Evolutionary conservation across 768 basidiomycete genomes (phyloP).

Genomic region (Termitomyces sp.): DNA sequence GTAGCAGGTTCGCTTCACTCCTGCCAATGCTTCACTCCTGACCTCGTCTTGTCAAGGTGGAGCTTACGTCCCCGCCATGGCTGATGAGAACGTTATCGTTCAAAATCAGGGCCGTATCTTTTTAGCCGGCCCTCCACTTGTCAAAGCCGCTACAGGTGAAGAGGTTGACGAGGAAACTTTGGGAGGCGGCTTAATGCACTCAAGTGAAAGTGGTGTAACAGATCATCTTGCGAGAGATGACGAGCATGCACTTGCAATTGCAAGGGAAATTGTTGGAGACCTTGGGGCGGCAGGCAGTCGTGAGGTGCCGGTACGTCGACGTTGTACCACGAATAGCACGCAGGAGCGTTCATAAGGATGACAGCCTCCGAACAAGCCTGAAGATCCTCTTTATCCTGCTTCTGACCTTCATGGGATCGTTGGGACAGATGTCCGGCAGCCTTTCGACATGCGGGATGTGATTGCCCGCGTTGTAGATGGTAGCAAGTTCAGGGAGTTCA

Average conservation of each 20-base stretch:
- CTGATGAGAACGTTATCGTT: constrained; percentile 90
- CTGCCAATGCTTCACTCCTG: background rate
- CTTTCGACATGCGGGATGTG: constrained; percentile 93
- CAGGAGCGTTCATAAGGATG: background rate
- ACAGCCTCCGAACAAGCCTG: constrained; percentile 58
- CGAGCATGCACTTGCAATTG: constrained; percentile 79
- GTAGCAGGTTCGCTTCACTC: constrained; percentile 61
- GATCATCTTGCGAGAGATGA: constrained; percentile 86
- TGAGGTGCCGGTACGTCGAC: constrained; percentile 42
- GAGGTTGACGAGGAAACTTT: constrained; percentile 90
- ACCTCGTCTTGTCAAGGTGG: constrained; percentile 49
- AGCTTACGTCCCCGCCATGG: constrained; percentile 95
- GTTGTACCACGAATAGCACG: background rate
- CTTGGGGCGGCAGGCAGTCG: constrained; percentile 61
- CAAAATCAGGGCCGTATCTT: constrained; percentile 92
- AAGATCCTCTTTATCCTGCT: constrained; percentile 75
- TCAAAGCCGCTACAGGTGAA: constrained; percentile 94
- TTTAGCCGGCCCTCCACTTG: constrained; percentile 90
- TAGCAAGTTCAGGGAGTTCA: constrained; percentile 91
- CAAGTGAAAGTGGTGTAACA: constrained; percentile 86
- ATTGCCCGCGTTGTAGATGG: constrained; percentile 91
- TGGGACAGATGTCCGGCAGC: constrained; percentile 82
- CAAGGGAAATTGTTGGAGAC: constrained; percentile 74
- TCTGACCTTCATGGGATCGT: constrained; percentile 89
- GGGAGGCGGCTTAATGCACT: constrained; percentile 90